Base-by-base conservation (phyloP, 73 alveolate species). In the Uronychia setigera region DNA sequence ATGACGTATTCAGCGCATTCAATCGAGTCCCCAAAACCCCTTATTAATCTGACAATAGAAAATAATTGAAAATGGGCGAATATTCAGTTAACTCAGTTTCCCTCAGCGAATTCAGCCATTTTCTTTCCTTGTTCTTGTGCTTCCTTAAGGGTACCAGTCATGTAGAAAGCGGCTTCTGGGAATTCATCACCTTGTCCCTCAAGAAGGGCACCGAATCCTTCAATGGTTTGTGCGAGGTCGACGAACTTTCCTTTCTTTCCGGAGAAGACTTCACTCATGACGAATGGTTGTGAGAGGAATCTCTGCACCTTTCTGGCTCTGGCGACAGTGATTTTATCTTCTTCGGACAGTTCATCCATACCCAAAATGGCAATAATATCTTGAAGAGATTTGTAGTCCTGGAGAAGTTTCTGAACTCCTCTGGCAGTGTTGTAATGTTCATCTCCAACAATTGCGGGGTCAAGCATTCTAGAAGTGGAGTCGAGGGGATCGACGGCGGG, bases 401-500 rank as follows among this genome's bases (percentile, higher is more conserved):
- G 94, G 81, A 96, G 91, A 74, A 94, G 91, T 87, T 95, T 91
- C 89, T 96, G 96, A 46, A 94, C 97, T 33, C 97, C 98, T 88
- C 97, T 94, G 34, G 99, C 98, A 58, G 88, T 89, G 79, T 88
- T 57, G 92, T 93, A 94, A 83, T 94, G 98, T 58, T 78, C 77
- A 33, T 94, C 94, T 57, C 99, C 99, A 80, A 97, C 99, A 84
- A 93, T 95, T 80, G 98, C 86, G 35, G 99, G 98, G 94, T 96
- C 99, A 76, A 97, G 91, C 99, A 97, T 96, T 85, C 99, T 95
- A 31, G 98, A 91, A 88, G 98, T 95, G 26, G 99, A 97, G 83
- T 96, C 99, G 82, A 97, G 93, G 26, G 99, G 99, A 80, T 97
- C 99, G 93, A 97, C 99, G 28, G 99, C 99, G 57, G 99, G 99